Evolutionary conservation across 2,329 filamentous ascomycete genomes (phyloP), one percentile per base, ranked within the genome.

Genomic region (Microdochium nivale): DNA sequence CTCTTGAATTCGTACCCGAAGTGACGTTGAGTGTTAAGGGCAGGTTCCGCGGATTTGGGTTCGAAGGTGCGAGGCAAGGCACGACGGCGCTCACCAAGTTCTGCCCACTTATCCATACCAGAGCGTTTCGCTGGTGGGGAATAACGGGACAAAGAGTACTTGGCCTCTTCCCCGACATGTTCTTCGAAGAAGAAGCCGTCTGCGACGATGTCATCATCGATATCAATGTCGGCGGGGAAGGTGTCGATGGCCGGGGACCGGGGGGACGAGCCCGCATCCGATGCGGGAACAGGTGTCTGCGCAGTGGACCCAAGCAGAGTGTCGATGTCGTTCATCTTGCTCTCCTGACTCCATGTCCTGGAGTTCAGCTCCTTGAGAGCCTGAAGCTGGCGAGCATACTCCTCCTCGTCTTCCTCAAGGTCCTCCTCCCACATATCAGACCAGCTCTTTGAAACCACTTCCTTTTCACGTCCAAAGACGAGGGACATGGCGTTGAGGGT

Each of bases 351-450:
- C 85, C 86, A 91, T 51, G 85, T 88, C 58, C 87, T 79, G 52
- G 85, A 81, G 65, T 90, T 89, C 62, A 87, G 76, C 65, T 83
- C 74, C 69, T 86, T 80, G 25, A 87, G 70, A 5, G 73, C 73
- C 54, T 78, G 70, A 52, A 81, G 72, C 65, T 86, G 80, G 56
- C 79, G 79, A 54, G 72, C 70, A 55, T 78, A 78, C 63, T 86
- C 81, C 60, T 86, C 80, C 59, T 88, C 81, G 56, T 87, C 83
- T 57, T 87, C 84, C 62, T 94, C 90, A 47, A 77, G 74, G 51
- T 97, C 92, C 67, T 97, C 92, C 53, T 97, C 92, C 86, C 90
- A 96, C 68, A 97, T 83, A 67, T 99, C 94, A 63, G 91, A 96
- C 94, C 94, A 99, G 76, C 94, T 97, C 85, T 97, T 97, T 52